Evolutionary conservation across 208 protist genomes (phyloP).

Genomic region (Blechomonas ayalai): DNA sequence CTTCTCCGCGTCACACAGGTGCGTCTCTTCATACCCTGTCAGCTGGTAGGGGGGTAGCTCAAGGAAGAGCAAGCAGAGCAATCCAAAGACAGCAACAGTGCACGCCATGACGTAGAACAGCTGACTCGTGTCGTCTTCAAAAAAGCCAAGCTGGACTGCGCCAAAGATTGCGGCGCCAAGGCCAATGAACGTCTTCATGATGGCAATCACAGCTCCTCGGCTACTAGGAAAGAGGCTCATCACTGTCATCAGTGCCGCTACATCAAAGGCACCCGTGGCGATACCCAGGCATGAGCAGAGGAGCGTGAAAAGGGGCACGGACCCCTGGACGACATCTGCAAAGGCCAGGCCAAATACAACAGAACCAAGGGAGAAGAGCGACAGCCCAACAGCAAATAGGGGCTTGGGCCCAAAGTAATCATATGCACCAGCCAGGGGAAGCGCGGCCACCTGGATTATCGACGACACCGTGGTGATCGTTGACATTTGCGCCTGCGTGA

Average conservation of each 20-base stretch:
- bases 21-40: constrained; percentile 39
- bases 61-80: constrained; percentile 49
- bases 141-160: constrained; percentile 60
- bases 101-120: constrained; percentile 63
- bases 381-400: constrained; percentile 49
- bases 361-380: constrained; percentile 32
- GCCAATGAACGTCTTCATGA: constrained; percentile 84
- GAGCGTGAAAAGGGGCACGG: constrained; percentile 37
- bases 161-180: constrained; percentile 79
- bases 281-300: constrained; percentile 39
- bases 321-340: constrained; percentile 34
- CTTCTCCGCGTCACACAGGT: constrained; percentile 27
- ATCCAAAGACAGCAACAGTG: constrained; percentile 17
- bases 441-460: constrained; percentile 33
- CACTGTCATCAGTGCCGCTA: constrained; percentile 66
- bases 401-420: constrained; percentile 67
- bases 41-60: constrained; percentile 66
- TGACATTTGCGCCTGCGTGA: constrained; percentile 64
- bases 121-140: constrained; percentile 23
- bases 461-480: constrained; percentile 57
- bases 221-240: constrained; percentile 75
- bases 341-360: constrained; percentile 62
- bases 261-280: constrained; percentile 61
- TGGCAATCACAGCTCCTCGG: constrained; percentile 65
- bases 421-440: constrained; percentile 56